Evolutionary conservation across 345 rosid species (phyloP).

Genomic region (Syzygium aromaticum): DNA sequence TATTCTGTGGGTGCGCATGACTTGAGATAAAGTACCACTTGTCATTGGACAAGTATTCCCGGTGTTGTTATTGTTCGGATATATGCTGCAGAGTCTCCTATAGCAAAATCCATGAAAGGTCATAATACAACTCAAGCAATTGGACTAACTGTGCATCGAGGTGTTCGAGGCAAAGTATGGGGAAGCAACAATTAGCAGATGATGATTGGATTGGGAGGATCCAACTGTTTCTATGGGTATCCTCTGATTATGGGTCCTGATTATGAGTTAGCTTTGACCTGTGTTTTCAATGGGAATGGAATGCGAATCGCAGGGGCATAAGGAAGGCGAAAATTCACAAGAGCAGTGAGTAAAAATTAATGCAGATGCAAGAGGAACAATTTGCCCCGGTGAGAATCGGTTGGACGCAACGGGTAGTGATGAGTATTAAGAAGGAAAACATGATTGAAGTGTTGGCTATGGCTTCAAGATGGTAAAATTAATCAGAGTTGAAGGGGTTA

Average conservation of each 20-base stretch:
- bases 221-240: not conserved
- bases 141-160: not conserved
- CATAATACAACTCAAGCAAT: not conserved
- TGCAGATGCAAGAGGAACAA: not conserved
- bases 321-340: not conserved
- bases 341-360: not conserved
- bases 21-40: conserved; percentile 29
- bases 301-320: not conserved
- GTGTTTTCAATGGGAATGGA: not conserved
- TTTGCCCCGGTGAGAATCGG: not conserved
- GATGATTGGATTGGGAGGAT: not conserved
- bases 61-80: conserved; percentile 21
- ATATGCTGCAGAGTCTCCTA: conserved; percentile 22
- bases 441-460: not conserved
- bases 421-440: not conserved
- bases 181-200: not conserved
- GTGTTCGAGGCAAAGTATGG: not conserved
- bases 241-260: not conserved
- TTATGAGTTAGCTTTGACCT: not conserved
- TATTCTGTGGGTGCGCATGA: conserved; percentile 42
- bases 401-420: not conserved
- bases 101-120: not conserved
- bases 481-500: not conserved
- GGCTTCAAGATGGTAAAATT: not conserved
- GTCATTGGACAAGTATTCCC: conserved; percentile 10